These are phyloP conservation scores for Penicillium ucsense DNA, from an alignment of 495 filamentous ascomycete species.

Conservation along the genomic window DNA sequence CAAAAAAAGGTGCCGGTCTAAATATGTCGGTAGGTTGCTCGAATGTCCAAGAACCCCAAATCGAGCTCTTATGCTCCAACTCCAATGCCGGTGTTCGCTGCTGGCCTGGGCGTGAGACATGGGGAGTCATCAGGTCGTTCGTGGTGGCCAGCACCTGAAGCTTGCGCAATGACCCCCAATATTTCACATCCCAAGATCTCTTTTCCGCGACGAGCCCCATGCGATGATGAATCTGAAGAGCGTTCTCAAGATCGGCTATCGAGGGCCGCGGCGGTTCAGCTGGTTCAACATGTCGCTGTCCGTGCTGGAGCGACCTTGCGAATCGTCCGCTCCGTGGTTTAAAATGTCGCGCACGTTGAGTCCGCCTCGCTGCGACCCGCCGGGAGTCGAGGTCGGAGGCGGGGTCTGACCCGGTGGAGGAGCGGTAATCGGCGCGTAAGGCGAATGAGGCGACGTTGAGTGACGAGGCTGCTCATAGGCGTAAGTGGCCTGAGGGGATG, in stretches of 20 bases:
- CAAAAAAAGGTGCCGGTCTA: too few species aligned
- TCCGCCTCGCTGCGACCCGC: slow-evolving; percentile 31
- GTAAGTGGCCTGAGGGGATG: slow-evolving; percentile 40
- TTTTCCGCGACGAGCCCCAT: background rate
- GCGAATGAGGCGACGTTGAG: slow-evolving; percentile 43
- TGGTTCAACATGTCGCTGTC: slow-evolving; percentile 50
- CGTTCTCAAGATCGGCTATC: background rate
- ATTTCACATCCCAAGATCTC: background rate
- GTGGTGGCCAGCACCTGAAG: too few species aligned
- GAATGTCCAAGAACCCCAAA: too few species aligned
- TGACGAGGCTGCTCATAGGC: slow-evolving; percentile 39
- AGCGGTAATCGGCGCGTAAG: slow-evolving; percentile 36
- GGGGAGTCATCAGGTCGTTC: too few species aligned
- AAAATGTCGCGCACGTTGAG: slow-evolving; percentile 48
- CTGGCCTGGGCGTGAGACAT: too few species aligned
- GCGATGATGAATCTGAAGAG: too few species aligned
- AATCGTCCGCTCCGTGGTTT: slow-evolving; percentile 24
- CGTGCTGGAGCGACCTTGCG: slow-evolving; percentile 39
- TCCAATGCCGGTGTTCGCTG: too few species aligned
- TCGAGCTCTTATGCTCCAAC: too few species aligned
- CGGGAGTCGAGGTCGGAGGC: slow-evolving; percentile 23
- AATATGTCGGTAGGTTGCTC: too few species aligned
- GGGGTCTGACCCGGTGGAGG: slow-evolving; percentile 7
- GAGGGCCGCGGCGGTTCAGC: slow-evolving; percentile 36
- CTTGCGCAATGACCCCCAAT: too few species aligned